phyloP scores from a whole-genome alignment of 208 protist genomes.

The Trypanosoma cruzi region DNA sequence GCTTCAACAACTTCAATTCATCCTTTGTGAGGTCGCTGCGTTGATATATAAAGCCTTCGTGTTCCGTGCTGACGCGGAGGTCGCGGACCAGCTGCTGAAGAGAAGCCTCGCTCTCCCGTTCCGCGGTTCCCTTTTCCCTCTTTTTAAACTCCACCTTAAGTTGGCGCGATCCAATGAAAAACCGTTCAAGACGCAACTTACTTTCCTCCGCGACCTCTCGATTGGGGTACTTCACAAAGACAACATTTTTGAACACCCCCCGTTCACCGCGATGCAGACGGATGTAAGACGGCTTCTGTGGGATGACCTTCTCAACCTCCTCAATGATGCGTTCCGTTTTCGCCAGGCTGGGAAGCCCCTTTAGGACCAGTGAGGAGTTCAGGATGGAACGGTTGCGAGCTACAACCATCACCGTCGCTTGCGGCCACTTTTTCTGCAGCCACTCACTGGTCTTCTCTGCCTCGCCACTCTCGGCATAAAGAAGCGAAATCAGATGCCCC shows the following conservation, averaged over 20 bases:
- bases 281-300: conserved; percentile 77
- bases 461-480: conserved; percentile 78
- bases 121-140: conserved; percentile 38
- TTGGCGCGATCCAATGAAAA: conserved; percentile 53
- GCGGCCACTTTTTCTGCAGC: conserved; percentile 66
- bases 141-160: conserved; percentile 90
- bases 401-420: conserved; percentile 41
- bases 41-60: conserved; percentile 73
- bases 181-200: conserved; percentile 84
- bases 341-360: conserved; percentile 68
- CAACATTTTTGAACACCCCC: conserved; percentile 80
- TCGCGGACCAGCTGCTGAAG: conserved; percentile 79
- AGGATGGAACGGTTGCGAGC: conserved; percentile 59
- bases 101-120: conserved; percentile 19
- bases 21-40: conserved; percentile 65
- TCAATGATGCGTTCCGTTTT: conserved; percentile 70
- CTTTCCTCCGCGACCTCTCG: conserved; percentile 93
- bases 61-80: conserved; percentile 72
- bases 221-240: conserved; percentile 87
- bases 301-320: conserved; percentile 52
- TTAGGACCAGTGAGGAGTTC: conserved; percentile 80
- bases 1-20: conserved; percentile 73
- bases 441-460: conserved; percentile 59
- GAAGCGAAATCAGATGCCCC: conserved; percentile 56
- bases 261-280: conserved; percentile 80